A percentile compares a stretch with the other conserved stretches of the same genome.
phyloP scores from a whole-genome alignment of 75 land plant species.

The Cunninghamia lanceolata region DNA sequence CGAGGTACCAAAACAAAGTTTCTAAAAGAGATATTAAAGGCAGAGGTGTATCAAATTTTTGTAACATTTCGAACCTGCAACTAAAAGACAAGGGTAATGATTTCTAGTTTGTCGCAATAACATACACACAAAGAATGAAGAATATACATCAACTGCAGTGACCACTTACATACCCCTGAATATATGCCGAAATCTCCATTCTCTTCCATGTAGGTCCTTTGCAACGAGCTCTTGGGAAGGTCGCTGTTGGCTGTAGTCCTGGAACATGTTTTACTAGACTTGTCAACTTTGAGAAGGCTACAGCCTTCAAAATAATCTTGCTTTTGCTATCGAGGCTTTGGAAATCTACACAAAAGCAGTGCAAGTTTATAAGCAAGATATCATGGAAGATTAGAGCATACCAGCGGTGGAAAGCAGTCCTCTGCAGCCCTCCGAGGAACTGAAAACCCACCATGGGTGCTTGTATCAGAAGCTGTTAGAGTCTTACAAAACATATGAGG shows the following conservation, averaged over 20 bases:
- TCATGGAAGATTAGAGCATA: conserved; percentile 19
- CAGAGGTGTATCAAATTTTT: not conserved
- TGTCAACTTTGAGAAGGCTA: not conserved
- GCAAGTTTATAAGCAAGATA: not conserved
- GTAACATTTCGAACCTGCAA: not conserved
- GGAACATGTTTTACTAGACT: not conserved
- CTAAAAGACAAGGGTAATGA: not conserved
- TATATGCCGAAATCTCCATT: conserved; percentile 86
- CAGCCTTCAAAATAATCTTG: not conserved
- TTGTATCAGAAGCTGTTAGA: conserved; percentile 85
- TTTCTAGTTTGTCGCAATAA: not conserved
- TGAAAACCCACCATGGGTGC: conserved; percentile 94
- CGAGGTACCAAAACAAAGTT: not conserved
- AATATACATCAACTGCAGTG: not conserved
- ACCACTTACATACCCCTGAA: conserved; percentile 54
- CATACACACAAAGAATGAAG: not conserved
- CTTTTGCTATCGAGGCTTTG: not conserved
- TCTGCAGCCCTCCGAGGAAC: conserved; percentile 94
- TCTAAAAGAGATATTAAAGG: not conserved
- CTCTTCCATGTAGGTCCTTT: conserved; percentile 76
- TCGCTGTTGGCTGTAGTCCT: conserved; percentile 82
- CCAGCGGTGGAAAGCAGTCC: conserved; percentile 88
- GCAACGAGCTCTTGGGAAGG: conserved; percentile 89
- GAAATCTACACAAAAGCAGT: not conserved
- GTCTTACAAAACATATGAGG: conserved; percentile 91